Percentiles rank a stretch among this genome's conserved stretches.
Evolutionary conservation across 768 basidiomycete species (phyloP).

Genomic region (Russula brevipes): DNA sequence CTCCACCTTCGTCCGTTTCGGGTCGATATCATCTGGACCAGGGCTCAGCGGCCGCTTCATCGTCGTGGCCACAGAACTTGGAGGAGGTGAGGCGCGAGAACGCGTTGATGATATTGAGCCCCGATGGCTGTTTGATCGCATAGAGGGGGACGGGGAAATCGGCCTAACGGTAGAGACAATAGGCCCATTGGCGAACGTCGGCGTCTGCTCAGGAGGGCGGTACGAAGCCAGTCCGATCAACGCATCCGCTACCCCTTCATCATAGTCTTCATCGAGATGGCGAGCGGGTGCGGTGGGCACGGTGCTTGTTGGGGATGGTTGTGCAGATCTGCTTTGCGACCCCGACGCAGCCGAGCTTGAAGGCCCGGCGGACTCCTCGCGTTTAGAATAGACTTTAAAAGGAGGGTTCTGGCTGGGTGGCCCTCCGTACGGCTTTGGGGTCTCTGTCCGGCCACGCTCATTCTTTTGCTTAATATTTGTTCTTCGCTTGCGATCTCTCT

Average conservation of each 20-base stretch:
- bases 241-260: conserved; percentile 85
- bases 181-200: conserved; percentile 23
- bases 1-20: conserved; percentile 63
- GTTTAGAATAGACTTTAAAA: conserved; percentile 30
- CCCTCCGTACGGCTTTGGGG: conserved; percentile 37
- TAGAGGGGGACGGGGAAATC: conserved; percentile 38
- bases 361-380: conserved; percentile 53
- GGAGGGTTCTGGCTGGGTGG: conserved; percentile 25
- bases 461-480: conserved; percentile 40
- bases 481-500: conserved; percentile 56
- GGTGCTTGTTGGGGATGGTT: conserved; percentile 65
- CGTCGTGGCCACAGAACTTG: conserved; percentile 32
- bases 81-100: conserved; percentile 59
- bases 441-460: conserved; percentile 41
- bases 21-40: conserved; percentile 47
- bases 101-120: conserved; percentile 63
- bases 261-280: conserved; percentile 86
- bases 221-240: conserved; percentile 57
- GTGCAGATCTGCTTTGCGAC: conserved; percentile 52
- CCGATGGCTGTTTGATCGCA: conserved; percentile 48
- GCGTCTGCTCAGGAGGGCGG: conserved; percentile 26
- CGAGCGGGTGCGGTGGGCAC: conserved; percentile 58
- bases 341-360: conserved; percentile 57
- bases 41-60: conserved; percentile 71
- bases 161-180: conserved; percentile 13